Percentiles rank a stretch among this genome's conserved stretches.
Evolutionary conservation across 2,329 filamentous ascomycete species (phyloP).

Genomic region (Phyllosticta paracitricarpa): DNA sequence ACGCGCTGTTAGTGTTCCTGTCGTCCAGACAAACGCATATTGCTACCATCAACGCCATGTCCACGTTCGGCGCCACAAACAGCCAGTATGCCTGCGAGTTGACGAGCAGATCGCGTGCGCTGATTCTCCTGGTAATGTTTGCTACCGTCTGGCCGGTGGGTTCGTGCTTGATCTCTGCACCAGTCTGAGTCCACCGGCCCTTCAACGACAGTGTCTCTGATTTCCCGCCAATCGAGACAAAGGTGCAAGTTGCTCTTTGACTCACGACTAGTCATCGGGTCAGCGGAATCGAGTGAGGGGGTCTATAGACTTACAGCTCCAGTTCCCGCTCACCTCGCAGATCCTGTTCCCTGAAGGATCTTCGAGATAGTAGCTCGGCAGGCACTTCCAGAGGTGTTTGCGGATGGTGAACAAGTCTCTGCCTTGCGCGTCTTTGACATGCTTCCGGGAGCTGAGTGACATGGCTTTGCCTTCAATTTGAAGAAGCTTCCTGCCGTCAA

Average conservation of each 20-base stretch:
- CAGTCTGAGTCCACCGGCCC: slow-evolving; percentile 50
- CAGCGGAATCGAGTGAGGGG: neutral
- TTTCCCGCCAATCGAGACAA: slow-evolving; percentile 31
- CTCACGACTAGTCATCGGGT: neutral
- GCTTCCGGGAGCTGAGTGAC: slow-evolving; percentile 46
- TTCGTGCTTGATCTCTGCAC: slow-evolving; percentile 48
- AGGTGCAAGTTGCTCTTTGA: slow-evolving; percentile 26
- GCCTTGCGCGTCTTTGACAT: slow-evolving; percentile 43
- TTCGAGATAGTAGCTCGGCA: slow-evolving; percentile 42
- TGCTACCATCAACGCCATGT: slow-evolving; percentile 55
- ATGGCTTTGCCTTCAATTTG: slow-evolving; percentile 47
- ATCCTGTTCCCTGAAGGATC: slow-evolving; percentile 37
- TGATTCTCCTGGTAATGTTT: slow-evolving; percentile 49
- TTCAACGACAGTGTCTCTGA: slow-evolving; percentile 38
- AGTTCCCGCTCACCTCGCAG: slow-evolving; percentile 47
- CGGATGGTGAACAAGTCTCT: slow-evolving; percentile 49
- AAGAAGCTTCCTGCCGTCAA: slow-evolving; percentile 44
- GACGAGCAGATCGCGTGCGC: slow-evolving; percentile 46
- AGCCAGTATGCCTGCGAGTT: slow-evolving; percentile 58
- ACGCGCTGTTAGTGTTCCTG: slow-evolving; percentile 43
- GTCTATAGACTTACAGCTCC: slow-evolving; percentile 36
- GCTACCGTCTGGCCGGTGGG: slow-evolving; percentile 44
- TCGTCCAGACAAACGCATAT: slow-evolving; percentile 61
- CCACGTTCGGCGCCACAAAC: slow-evolving; percentile 53
- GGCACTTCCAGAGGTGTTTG: slow-evolving; percentile 42